phyloP scores from a whole-genome alignment of 805 yeast genomes.

The Candida railenensis region DNA sequence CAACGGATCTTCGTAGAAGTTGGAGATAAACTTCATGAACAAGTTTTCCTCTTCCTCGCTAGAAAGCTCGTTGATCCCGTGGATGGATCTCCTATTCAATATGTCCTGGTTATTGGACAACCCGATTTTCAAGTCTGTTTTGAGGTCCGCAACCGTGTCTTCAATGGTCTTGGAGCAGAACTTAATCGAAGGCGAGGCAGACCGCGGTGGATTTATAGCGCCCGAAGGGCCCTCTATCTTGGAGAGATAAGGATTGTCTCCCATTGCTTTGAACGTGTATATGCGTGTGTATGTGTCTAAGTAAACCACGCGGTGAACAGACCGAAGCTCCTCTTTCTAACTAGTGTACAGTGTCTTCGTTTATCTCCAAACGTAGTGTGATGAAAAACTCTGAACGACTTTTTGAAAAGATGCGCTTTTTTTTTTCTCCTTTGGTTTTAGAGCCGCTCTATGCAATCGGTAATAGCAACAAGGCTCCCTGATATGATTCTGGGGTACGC shows the following conservation, averaged over 20 bases:
- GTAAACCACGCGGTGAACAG: neutral
- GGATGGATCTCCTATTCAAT: constrained; percentile 62
- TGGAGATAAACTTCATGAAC: constrained; percentile 68
- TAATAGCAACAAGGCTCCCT: no score
- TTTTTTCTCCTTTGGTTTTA: no score
- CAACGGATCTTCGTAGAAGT: constrained; percentile 88
- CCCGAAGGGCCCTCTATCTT: constrained; percentile 14
- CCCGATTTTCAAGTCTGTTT: constrained; percentile 62
- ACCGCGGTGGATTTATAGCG: constrained; percentile 12
- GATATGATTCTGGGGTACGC: no score
- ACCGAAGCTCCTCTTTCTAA: no score
- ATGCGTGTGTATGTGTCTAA: neutral
- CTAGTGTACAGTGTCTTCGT: no score
- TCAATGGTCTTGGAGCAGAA: constrained; percentile 62
- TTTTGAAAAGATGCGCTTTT: neutral
- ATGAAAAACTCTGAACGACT: neutral
- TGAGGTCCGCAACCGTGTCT: constrained; percentile 62
- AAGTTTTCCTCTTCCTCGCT: constrained; percentile 77
- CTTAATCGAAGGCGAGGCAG: constrained; percentile 57
- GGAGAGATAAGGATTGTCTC: constrained; percentile 39
- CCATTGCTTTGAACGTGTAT: constrained; percentile 22
- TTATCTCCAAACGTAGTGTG: neutral
- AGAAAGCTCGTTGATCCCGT: constrained; percentile 79
- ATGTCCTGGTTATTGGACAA: constrained; percentile 70
- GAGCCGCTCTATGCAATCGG: no score